phyloP scores from a whole-genome alignment of 352 stramenopile genomes.

The Globisporangium alternatum region DNA sequence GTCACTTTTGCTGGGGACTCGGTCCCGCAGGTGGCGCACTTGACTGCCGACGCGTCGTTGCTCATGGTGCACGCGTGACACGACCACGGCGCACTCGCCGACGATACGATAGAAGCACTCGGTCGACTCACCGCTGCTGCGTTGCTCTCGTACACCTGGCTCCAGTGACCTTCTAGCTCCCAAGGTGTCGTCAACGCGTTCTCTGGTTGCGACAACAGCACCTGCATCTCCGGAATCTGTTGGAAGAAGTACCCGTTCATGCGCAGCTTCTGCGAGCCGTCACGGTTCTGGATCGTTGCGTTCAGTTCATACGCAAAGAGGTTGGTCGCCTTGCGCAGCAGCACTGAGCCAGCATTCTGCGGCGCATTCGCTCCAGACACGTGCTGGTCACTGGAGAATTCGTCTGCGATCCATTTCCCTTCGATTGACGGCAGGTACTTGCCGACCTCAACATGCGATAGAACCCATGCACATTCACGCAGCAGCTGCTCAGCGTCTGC shows the following conservation, averaged over 20 bases:
- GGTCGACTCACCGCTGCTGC: slow-evolving; percentile 11
- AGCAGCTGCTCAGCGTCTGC: slow-evolving; percentile 40
- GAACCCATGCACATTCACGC: slow-evolving; percentile 60
- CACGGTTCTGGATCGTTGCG: slow-evolving; percentile 48
- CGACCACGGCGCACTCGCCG: slow-evolving; percentile 42
- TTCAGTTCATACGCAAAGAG: slow-evolving; percentile 62
- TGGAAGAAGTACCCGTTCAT: slow-evolving; percentile 61
- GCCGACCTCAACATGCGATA: slow-evolving; percentile 33
- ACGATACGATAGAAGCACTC: slow-evolving; percentile 20
- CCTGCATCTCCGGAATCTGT: slow-evolving; percentile 49
- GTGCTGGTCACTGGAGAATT: slow-evolving; percentile 65
- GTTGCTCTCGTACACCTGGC: slow-evolving; percentile 48
- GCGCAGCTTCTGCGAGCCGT: slow-evolving; percentile 46
- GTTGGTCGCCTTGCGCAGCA: slow-evolving; percentile 52
- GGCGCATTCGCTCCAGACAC: slow-evolving; percentile 24
- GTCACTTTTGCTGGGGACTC: slow-evolving; percentile 39
- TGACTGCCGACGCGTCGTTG: slow-evolving; percentile 53
- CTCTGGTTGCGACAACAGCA: slow-evolving; percentile 32
- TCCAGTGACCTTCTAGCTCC: slow-evolving; percentile 80
- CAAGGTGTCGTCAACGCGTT: slow-evolving; percentile 25
- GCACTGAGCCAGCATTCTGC: slow-evolving; percentile 68
- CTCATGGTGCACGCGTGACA: slow-evolving; percentile 78
- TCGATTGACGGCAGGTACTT: slow-evolving; percentile 60
- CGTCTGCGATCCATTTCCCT: slow-evolving; percentile 78
- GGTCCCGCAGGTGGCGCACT: slow-evolving; percentile 75